Percentiles rank a stretch among this genome's conserved stretches.
Conservation (phyloP, 345 rosid genomes). For the Sapria himalayana region DNA sequence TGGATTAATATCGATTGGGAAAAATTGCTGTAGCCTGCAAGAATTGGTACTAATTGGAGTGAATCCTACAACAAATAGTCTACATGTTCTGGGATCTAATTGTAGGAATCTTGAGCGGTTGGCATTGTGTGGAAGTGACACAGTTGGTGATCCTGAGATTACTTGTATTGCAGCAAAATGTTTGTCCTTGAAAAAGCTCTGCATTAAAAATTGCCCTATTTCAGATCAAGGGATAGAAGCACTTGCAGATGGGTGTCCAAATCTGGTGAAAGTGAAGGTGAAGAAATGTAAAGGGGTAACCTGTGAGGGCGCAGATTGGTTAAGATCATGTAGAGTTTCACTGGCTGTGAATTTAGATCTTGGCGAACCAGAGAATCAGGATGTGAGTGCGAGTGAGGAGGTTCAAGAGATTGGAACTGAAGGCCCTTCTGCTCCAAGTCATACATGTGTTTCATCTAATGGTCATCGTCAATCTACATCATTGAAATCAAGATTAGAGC, state of each 20-base stretch:
- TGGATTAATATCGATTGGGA: slow-evolving; percentile 35
- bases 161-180: slow-evolving; percentile 51
- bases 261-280: slow-evolving; percentile 60
- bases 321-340: slow-evolving; percentile 23
- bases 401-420: slow-evolving; percentile 29
- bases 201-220: slow-evolving; percentile 47
- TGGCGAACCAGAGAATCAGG: slow-evolving; percentile 26
- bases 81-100: slow-evolving; percentile 37
- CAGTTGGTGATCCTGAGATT: slow-evolving; percentile 46
- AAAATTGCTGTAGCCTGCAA: slow-evolving; percentile 39
- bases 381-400: slow-evolving; percentile 31
- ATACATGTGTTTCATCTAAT: slow-evolving; percentile 18
- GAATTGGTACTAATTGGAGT: slow-evolving; percentile 60
- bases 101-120: slow-evolving; percentile 46
- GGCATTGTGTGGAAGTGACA: slow-evolving; percentile 58
- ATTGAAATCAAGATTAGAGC: slow-evolving; percentile 41
- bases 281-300: slow-evolving; percentile 71
- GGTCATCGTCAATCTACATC: slow-evolving; percentile 32
- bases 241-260: slow-evolving; percentile 49
- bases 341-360: slow-evolving; percentile 42
- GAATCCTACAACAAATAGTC: slow-evolving; percentile 34
- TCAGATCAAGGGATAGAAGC: slow-evolving; percentile 57
- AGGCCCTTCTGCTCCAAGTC: slow-evolving; percentile 17
- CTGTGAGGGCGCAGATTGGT: slow-evolving; percentile 24
- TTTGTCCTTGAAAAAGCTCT: slow-evolving; percentile 49